Base-by-base conservation (phyloP, 1,284 basidiomycete genomes). In the Tilletia caries region DNA sequence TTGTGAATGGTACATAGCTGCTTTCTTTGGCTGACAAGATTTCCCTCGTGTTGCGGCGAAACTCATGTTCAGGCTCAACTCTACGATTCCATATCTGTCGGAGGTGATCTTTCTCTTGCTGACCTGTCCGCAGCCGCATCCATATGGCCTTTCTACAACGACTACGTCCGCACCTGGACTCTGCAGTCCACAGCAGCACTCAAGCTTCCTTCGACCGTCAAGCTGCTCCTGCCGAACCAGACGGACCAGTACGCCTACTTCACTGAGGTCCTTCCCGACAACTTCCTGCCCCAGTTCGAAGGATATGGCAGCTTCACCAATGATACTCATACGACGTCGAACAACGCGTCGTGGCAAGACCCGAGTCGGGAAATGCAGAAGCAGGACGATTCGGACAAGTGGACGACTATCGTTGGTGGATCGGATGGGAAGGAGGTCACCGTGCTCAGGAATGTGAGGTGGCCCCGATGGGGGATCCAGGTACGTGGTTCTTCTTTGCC, bases 391-490 rank as follows among this genome's bases (percentile, higher is more conserved):
- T n/a, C 48, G 8, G 48, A 50, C 48, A 50, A 20, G 10, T 41
- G 37, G 48, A n/a, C 48, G 48, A 25, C 48, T 29, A 60, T 60
- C 54, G 20, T 60, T 18, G 27, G 25, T 27, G 32, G 54, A 10
- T 18, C 18, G 8, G 54, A 27, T 12, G 54, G 25, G 20, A 10
- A 29, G 20, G 25, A 15, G 32, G 20, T 20, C 25, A 60, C 54
- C n/a, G 29, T 29, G 23, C 54, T 29, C 1, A 18, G 54, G 27
- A 60, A 60, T 33, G 32, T 60, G 23, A 18, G 54, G 5, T 60
- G 54, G 54, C 25, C 54, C 10, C 54, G 54, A 13, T 60, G 54
- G 54, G 54, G 54, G 8, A 32, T 60, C 12, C 54, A 60, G 48
- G 48, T 50, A 25, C 8, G 48, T 25, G 18, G 8, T 50, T n/a